Base-by-base conservation (phyloP, 2,329 filamentous ascomycete species). In the Bipolaris victoriae region DNA sequence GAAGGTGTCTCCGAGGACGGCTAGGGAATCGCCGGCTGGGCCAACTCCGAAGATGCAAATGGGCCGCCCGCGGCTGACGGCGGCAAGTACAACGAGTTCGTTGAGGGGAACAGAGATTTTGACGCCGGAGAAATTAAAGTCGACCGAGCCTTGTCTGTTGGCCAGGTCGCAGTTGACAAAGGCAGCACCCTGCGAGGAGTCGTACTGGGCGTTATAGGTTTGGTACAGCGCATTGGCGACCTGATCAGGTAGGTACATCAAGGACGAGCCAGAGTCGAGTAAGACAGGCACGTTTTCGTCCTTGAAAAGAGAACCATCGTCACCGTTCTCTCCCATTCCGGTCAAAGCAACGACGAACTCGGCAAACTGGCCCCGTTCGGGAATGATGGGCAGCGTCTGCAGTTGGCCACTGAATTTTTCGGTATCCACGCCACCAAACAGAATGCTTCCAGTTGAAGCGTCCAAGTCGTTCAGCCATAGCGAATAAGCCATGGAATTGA, bases 371-470 rank as follows among this genome's bases (percentile, higher is more conserved):
- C 75, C 76, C 7, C 71, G 59, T 39, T 78, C 72, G 51, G 81
- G 72, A 65, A 86, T 78, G 58, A 92, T 80, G 15, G 88, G 81
- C 26, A 92, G 79, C 5, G 82, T 84, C 44, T 82, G 81, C 31
- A 93, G 80, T 2, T 84, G 74, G 46, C 90, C 90, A 0, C 80
- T 72, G 76, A 87, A 95, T 71, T 93, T 93, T 57, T 83, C 84
- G 0, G 86, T 90, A 71, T 94, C 90, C 57, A 93, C 86, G n/a
- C 90, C 91, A 37, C 91, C 91, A 64, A 94, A 95, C 1, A 94
- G 79, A 58, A 94, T 88, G 64, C 80, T 88, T 35, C 91, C 91
- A 1, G 83, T 87, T 58, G 82, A 87, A 0, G 89, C 82, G 51
- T 85, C 81, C 33, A 84, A 74, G 53, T 84, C 82, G 71, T 84